Percentiles rank a stretch among this genome's conserved stretches.
These are phyloP conservation scores for Fusarium miscanthi DNA, from an alignment of 2,329 filamentous ascomycete genomes.

Conservation along the genomic window DNA sequence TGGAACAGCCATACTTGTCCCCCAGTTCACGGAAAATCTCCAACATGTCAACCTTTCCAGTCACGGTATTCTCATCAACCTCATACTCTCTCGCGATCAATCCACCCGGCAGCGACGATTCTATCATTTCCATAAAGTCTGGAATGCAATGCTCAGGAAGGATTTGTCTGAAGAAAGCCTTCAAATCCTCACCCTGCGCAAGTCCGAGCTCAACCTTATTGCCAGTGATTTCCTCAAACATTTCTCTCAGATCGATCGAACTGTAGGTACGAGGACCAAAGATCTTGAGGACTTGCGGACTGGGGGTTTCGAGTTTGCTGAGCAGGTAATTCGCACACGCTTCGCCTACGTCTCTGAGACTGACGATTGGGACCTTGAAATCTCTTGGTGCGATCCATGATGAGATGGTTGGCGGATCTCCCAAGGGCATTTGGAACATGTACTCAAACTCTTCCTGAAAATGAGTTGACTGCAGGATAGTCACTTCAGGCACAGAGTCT, in stretches of 20 bases:
- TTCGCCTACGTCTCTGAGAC: conserved; percentile 45
- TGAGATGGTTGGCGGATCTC: conserved; percentile 37
- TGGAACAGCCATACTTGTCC: neutral
- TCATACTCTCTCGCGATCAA: conserved; percentile 40
- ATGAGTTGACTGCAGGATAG: conserved; percentile 35
- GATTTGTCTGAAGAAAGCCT: conserved; percentile 33
- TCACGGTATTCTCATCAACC: conserved; percentile 35
- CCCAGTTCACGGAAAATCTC: conserved; percentile 30
- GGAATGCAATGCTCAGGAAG: conserved; percentile 35
- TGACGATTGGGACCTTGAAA: conserved; percentile 48
- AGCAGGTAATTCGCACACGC: conserved; percentile 40
- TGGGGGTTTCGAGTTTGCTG: neutral
- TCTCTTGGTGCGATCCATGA: conserved; percentile 42
- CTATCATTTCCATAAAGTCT: conserved; percentile 46
- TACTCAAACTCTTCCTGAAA: conserved; percentile 37
- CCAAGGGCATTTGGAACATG: conserved; percentile 27
- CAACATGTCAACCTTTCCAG: conserved; percentile 40
- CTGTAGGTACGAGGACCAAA: conserved; percentile 46
- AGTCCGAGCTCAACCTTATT: conserved; percentile 35
- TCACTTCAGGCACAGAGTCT: conserved; percentile 20
- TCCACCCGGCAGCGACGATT: conserved; percentile 43
- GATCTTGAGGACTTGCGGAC: conserved; percentile 35
- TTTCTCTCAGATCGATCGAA: conserved; percentile 42
- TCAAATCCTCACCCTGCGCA: conserved; percentile 40
- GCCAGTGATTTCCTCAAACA: conserved; percentile 41